Evolutionary conservation across 169 alveolate genomes (phyloP), one percentile per base, ranked within the genome.

Genomic region (Cryptosporidium muris): DNA sequence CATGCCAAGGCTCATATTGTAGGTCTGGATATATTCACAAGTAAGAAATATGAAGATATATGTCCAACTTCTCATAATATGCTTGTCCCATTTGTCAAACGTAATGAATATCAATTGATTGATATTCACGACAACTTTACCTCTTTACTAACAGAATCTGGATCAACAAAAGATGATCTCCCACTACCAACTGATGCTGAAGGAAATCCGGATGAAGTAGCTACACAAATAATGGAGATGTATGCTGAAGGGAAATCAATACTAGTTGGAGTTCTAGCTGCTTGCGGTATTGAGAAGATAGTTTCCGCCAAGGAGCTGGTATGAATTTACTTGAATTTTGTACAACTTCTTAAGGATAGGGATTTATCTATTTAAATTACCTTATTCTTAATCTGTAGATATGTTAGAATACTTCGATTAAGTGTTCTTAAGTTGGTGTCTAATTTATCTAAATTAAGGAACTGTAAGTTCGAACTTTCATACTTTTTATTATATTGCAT

Each of bases 1-100:
- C 98, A 97, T 92, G 99, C 99, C 63, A 98, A 98, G 92, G 99
- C 99, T 16, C 96, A 95, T 94, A 95, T 98, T 85, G 97, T 97
- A 64, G 99, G 99, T 66, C 91, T 96, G 42, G 99, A 98, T 88
- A 97, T 98, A 88, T 98, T 98, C 94, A 96, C 99, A 38, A 98
- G 97, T 48, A 97, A 95, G 89, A 95, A 96, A 81, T 95, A 95
- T 91, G 99, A 98, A 88, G 99, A 97, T 92, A 93, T 97, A 58
- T 94, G 97, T 93, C 99, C 99, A 38, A 96, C 99, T 51, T 96
- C 99, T 6, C 99, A 97, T 92, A 97, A 96, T 94, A 94, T 97
- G 96, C 98, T 96, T 51, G 99, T 97, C 52, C 99, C 99, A 42
- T 91, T 93, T 85, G 97, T 95, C 64, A 96, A 94, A 91, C 90